Evolutionary conservation across 1,284 basidiomycete genomes (phyloP), one percentile per base, ranked within the genome.

Genomic region (Agroathelia rolfsii): DNA sequence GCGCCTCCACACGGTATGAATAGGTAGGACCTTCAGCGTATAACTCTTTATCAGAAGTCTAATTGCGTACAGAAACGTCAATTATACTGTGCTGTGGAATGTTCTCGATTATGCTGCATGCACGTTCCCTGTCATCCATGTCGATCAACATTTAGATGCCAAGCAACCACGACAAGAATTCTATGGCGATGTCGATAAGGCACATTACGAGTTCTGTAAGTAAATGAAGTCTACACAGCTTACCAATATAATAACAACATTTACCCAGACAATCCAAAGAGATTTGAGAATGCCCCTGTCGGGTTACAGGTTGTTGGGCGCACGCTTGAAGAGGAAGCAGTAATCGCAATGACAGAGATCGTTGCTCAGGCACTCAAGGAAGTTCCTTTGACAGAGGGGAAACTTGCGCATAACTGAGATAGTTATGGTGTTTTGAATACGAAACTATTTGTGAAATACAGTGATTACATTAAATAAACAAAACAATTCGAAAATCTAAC

Each of bases 251-350:
- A 32, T 32, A n/a, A n/a, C 3, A 13, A 19, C 23, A 19, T 24
- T 13, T 26, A 20, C 24, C 4, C 30, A 79, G 79, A 84, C 45
- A 59, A 76, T 29, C 71, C 80, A 0, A 56, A 63, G 18, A 59
- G 59, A 9, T 76, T 71, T 41, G 56, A 59, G 32, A 65, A 72
- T 37, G 75, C 72, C 0, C 84, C 85, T 0, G 62, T 86, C 5
- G 58, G 63, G n/a, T 52, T 88, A 14, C 84, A 88, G 45, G 46
- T 85, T 4, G 63, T 85, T 3, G 79, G 74, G 0, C 59, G 71
- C 32, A 74, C 72, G n/a, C 58, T 76, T 25, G 78, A 87, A 46
- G 82, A 86, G 42, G 82, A 84, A 46, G 76, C 72, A 0, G 65
- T 81, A 6, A 60, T 83, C 20, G 68, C 60, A 1, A 72, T 81